These are phyloP conservation scores for Mentha longifolia DNA, from an alignment of 257 asterid genomes.

Conservation along the genomic window DNA sequence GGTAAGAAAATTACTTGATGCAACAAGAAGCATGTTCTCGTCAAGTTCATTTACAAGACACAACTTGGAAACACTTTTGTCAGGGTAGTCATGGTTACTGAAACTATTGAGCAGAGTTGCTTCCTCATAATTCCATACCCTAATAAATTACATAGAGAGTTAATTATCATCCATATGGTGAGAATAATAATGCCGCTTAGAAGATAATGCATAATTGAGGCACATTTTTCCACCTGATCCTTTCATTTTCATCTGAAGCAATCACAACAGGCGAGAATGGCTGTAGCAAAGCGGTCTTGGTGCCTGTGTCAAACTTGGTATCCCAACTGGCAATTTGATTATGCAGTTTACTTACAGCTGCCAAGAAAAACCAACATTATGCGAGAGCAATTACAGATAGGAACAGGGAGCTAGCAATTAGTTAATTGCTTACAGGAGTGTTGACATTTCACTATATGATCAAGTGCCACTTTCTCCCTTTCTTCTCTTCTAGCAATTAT, in stretches of 20 bases:
- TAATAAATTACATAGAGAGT: slow-evolving; percentile 32
- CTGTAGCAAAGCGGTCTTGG: slow-evolving; percentile 75
- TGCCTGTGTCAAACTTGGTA: slow-evolving; percentile 88
- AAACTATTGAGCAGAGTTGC: slow-evolving; percentile 86
- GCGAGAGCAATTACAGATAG: slow-evolving; percentile 12
- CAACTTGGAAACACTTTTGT: slow-evolving; percentile 88
- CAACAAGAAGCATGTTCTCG: slow-evolving; percentile 94
- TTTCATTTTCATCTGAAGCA: slow-evolving; percentile 91
- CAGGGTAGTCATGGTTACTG: slow-evolving; percentile 87
- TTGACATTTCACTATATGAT: slow-evolving; percentile 85
- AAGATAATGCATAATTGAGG: background rate
- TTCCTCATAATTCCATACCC: slow-evolving; percentile 80
- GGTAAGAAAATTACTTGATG: slow-evolving; percentile 74
- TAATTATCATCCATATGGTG: background rate
- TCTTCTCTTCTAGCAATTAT: slow-evolving; percentile 80
- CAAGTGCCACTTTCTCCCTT: slow-evolving; percentile 81
- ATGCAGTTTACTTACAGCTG: slow-evolving; percentile 83
- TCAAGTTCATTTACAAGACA: slow-evolving; percentile 92
- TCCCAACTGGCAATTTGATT: slow-evolving; percentile 99
- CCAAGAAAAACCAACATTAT: slow-evolving; percentile 30
- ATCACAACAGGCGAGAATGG: slow-evolving; percentile 88
- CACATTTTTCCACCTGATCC: slow-evolving; percentile 65
- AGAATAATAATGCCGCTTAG: background rate
- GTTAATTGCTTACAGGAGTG: slow-evolving; percentile 67
- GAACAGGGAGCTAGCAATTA: slow-evolving; percentile 38